phyloP scores from a whole-genome alignment of 1,284 basidiomycete species.

The Rhodotorula glutinis region DNA sequence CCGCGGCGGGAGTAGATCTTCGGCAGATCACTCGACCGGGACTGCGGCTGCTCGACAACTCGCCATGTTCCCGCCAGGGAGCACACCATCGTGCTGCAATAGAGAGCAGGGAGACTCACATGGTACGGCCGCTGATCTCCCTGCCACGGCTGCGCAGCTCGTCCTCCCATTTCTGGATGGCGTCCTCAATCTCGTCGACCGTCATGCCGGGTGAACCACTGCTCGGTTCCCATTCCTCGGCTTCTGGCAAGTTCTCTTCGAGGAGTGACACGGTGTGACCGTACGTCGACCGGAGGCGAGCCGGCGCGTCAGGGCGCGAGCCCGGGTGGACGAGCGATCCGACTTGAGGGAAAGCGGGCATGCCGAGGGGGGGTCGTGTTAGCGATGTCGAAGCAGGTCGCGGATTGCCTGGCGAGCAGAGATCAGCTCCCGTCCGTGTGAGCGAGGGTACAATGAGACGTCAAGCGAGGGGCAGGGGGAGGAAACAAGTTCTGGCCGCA shows the following conservation, averaged over 20 bases:
- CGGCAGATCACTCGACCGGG: background rate
- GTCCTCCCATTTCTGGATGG: conserved; percentile 35
- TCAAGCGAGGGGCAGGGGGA: too few species aligned
- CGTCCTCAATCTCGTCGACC: conserved; percentile 31
- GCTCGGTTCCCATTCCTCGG: conserved; percentile 36
- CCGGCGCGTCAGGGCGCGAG: conserved; percentile 26
- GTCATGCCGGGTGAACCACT: conserved; percentile 23
- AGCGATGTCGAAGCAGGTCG: too few species aligned
- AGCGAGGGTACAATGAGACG: too few species aligned
- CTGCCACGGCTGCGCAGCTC: conserved; percentile 31
- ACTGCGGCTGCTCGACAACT: too few species aligned
- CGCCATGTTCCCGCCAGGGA: too few species aligned
- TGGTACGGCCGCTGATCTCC: conserved; percentile 36
- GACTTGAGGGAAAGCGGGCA: conserved; percentile 1
- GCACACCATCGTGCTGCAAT: too few species aligned
- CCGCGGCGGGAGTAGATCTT: background rate
- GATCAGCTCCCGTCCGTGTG: too few species aligned
- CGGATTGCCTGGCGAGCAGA: too few species aligned
- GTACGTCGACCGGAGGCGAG: conserved; percentile 20
- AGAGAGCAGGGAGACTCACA: too few species aligned
- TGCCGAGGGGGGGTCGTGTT: background rate
- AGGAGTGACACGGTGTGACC: conserved; percentile 23
- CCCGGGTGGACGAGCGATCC: conserved; percentile 9
- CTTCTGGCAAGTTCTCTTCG: conserved; percentile 17
- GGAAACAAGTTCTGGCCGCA: too few species aligned